phyloP scores from a whole-genome alignment of 306 rosid species.

The Clitoria ternatea region DNA sequence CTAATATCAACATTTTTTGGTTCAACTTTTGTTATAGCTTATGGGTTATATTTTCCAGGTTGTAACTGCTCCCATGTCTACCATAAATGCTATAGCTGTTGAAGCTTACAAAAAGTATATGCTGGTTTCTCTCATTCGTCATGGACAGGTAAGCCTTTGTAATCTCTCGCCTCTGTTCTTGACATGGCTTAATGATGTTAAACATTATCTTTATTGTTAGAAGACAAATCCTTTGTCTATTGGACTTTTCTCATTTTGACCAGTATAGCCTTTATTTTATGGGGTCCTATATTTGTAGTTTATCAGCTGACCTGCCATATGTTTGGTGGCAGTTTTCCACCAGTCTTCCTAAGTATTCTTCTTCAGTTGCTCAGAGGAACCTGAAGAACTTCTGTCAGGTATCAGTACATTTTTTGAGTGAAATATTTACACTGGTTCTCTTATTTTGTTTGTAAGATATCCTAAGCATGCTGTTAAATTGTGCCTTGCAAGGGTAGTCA shows the following conservation, averaged over 20 bases:
- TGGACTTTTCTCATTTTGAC: neutral
- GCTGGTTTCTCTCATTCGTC: constrained; percentile 80
- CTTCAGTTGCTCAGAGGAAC: constrained; percentile 77
- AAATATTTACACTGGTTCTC: neutral
- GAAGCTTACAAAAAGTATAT: constrained; percentile 93
- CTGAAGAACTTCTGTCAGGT: constrained; percentile 74
- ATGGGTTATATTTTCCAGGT: constrained; percentile 52
- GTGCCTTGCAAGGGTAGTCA: neutral
- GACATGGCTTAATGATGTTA: constrained; percentile 3
- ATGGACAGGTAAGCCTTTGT: constrained; percentile 66
- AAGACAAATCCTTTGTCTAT: neutral
- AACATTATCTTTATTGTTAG: neutral
- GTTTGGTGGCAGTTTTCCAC: constrained; percentile 58
- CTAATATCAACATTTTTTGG: neutral
- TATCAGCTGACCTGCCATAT: constrained; percentile 20
- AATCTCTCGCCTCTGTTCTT: constrained; percentile 2
- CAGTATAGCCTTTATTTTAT: neutral
- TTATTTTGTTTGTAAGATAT: neutral
- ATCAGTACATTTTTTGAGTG: neutral
- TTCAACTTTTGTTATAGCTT: constrained; percentile 4
- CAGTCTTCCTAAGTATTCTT: constrained; percentile 77
- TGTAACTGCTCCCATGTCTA: constrained; percentile 89
- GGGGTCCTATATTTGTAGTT: neutral
- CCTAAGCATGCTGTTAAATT: neutral
- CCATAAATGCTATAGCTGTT: constrained; percentile 71